Evolutionary conservation across 768 basidiomycete species (phyloP).

Genomic region (Pulveroboletus sp.): DNA sequence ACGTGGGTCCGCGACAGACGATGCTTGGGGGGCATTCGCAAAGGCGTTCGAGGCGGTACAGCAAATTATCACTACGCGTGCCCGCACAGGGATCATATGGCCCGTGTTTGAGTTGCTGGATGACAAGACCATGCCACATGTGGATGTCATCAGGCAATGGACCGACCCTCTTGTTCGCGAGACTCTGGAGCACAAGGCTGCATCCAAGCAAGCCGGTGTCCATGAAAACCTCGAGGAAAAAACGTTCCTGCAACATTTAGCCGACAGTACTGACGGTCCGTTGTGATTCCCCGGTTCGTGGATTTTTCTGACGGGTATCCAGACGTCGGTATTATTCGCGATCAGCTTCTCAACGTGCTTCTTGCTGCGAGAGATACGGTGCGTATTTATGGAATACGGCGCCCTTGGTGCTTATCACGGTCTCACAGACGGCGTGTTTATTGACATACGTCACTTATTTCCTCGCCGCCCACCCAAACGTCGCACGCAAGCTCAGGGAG

Average conservation of each 20-base stretch:
- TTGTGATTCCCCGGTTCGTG: neutral
- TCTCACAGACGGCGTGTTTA: conserved; percentile 58
- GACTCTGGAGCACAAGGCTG: conserved; percentile 47
- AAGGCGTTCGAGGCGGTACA: conserved; percentile 43
- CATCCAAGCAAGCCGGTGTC: conserved; percentile 37
- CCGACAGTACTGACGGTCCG: conserved; percentile 62
- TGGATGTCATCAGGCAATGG: conserved; percentile 38
- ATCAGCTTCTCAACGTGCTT: conserved; percentile 75
- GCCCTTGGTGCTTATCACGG: neutral
- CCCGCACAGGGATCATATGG: conserved; percentile 39
- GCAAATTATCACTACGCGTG: conserved; percentile 33
- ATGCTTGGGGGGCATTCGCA: conserved; percentile 56
- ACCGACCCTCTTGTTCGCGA: conserved; percentile 61
- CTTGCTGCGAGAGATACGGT: conserved; percentile 80
- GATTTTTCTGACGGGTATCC: conserved; percentile 11
- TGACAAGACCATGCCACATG: conserved; percentile 36
- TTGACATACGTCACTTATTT: conserved; percentile 72
- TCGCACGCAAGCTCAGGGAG: conserved; percentile 48
- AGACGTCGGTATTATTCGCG: conserved; percentile 69
- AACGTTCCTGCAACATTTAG: conserved; percentile 66
- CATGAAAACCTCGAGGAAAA: conserved; percentile 44
- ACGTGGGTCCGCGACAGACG: conserved; percentile 59
- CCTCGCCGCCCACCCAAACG: conserved; percentile 61
- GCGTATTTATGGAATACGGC: conserved; percentile 18
- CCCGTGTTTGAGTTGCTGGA: conserved; percentile 40